Conservation (phyloP, 257 asterid genomes). For the Marsdenia floribunda region DNA sequence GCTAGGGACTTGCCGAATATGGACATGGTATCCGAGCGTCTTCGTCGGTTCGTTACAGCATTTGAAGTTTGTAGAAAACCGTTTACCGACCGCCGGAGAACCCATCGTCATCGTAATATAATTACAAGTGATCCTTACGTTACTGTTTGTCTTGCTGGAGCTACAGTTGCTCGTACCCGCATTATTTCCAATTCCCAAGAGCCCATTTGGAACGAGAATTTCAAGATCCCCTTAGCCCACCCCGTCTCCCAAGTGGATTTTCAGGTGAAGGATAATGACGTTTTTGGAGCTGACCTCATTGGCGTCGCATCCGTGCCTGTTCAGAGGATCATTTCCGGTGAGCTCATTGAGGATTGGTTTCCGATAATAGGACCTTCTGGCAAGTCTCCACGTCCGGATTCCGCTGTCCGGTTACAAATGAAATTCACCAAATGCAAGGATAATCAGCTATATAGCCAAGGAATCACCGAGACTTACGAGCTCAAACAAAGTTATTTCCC, state of each 20-base stretch:
- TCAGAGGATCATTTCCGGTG: constrained; percentile 49
- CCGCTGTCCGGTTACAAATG: constrained; percentile 58
- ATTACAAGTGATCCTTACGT: constrained; percentile 96
- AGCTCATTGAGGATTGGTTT: constrained; percentile 72
- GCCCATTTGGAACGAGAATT: constrained; percentile 77
- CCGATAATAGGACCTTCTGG: constrained; percentile 61
- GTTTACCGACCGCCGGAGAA: constrained; percentile 16
- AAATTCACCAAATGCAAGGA: constrained; percentile 50
- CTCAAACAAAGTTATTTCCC: constrained; percentile 71
- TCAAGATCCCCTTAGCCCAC: constrained; percentile 76
- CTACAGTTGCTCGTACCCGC: constrained; percentile 78
- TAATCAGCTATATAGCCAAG: constrained; percentile 35
- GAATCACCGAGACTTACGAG: constrained; percentile 41
- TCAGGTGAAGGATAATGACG: constrained; percentile 82
- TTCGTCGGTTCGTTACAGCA: constrained; percentile 64
- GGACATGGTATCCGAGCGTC: constrained; percentile 68
- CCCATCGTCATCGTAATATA: constrained; percentile 39
- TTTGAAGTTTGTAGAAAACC: constrained; percentile 50
- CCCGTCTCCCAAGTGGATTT: constrained; percentile 79
- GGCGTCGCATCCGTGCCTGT: constrained; percentile 68
- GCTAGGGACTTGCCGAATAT: constrained; percentile 85
- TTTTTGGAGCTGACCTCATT: constrained; percentile 81
- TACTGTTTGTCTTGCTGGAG: constrained; percentile 72
- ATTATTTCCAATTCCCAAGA: constrained; percentile 73
- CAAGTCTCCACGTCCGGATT: constrained; percentile 59